phyloP scores from a whole-genome alignment of 1,284 basidiomycete species.

The Sporisorium scitamineum region DNA sequence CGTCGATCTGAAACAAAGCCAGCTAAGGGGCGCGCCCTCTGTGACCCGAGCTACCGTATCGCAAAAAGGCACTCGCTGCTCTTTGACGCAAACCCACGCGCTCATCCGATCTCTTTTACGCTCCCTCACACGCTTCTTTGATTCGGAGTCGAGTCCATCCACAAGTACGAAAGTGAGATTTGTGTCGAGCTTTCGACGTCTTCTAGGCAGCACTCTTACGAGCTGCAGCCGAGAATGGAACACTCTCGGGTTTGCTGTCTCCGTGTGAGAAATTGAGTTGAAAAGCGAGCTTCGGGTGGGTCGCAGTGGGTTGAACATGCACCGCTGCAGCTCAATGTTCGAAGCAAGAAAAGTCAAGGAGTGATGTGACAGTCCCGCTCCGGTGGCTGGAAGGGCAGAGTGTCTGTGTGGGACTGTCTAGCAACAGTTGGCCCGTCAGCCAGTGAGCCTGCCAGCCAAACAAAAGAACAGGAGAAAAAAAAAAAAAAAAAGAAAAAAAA shows the following conservation, averaged over 20 bases:
- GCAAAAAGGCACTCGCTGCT: no score
- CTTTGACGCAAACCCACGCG: neutral
- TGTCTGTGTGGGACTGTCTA: neutral
- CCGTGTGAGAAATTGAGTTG: neutral
- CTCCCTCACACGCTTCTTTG: no score
- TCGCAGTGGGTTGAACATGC: neutral
- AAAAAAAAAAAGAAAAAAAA: neutral
- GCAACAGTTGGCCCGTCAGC: no score
- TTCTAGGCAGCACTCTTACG: no score
- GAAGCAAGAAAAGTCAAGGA: no score
- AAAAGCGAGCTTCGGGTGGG: neutral
- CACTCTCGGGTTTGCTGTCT: neutral
- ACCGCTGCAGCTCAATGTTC: no score
- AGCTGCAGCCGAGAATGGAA: neutral
- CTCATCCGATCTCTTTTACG: neutral
- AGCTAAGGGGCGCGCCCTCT: neutral
- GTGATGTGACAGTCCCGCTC: neutral
- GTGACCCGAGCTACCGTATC: conserved; percentile 3
- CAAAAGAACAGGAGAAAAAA: no score
- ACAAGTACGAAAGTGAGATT: no score
- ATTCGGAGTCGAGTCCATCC: no score
- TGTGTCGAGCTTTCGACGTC: no score
- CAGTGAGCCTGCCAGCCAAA: no score
- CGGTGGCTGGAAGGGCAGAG: no score
- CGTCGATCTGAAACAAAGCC: neutral